Base-by-base conservation (phyloP, 306 rosid species). In the Lathyrus oleraceus region DNA sequence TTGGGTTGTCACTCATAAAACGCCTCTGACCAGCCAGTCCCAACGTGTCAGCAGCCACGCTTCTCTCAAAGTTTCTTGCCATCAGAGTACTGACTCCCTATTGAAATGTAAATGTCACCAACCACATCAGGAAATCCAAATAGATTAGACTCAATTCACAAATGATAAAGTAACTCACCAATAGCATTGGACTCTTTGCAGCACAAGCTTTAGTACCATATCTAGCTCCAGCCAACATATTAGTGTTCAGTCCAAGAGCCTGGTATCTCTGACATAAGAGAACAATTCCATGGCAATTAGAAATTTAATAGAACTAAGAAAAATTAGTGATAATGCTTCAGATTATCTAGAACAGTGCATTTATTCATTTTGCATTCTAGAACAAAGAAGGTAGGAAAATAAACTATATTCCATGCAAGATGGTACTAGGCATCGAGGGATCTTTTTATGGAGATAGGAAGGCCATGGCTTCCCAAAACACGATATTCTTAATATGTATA, bases 1-100 rank as follows among this genome's bases (percentile, higher is more conserved):
- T 82, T 6, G 96, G 83, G 57, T 78, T 84, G 73, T 78, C 88
- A 65, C 91, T 91, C 49, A 83, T 78, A 69, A 76, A 89, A 12
- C 92, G 96, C 53, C 84, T 91, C 4, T 81, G 89, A 56, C 92
- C 86, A 7, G 83, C 80, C 87, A 88, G 73, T 70, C 94, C 94
- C 7, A 90, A 84, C 20, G 91, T 56, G 38, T 84, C 87, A 15
- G 89, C 83, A 70, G 82, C 91, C 77, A 83, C 87, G n/a, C 94
- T 79, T 71, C 90, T 86, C 84, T 78, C 87, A 19, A 87, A 80
- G 71, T 91, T 89, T 67, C 86, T 92, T 32, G 92, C 84, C 79
- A 89, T 87, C 71, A 89, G 84, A 17, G 95, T 88, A 81, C 83
- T 84, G 16, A 87, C 87, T 51, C 96, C 98, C 97, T 94, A 81